A percentile compares a stretch with the other conserved stretches of the same genome.
Evolutionary conservation across 257 asterid species (phyloP).

Genomic region (Ilex aquifolium): DNA sequence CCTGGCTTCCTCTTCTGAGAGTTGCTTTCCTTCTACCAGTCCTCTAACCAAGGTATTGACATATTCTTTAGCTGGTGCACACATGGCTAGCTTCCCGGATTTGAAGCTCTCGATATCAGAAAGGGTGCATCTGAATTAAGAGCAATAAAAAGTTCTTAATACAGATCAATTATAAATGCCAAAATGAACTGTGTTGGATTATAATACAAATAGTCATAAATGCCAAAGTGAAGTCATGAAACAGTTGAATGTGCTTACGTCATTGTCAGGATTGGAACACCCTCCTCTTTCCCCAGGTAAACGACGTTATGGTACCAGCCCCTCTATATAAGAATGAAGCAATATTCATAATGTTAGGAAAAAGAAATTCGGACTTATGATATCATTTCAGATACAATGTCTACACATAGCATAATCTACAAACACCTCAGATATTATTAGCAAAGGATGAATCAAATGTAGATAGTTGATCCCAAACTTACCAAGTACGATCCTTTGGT

Average conservation of each 20-base stretch:
- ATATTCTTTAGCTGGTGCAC: constrained; percentile 65
- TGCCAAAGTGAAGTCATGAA: neutral
- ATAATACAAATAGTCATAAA: neutral
- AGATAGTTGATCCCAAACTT: too few species aligned
- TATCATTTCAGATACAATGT: neutral
- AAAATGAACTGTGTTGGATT: neutral
- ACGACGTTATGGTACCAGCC: constrained; percentile 89
- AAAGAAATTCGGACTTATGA: neutral
- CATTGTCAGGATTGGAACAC: constrained; percentile 75
- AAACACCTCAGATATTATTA: too few species aligned
- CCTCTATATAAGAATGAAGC: constrained; percentile 24
- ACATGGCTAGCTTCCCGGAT: constrained; percentile 45
- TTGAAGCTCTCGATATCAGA: constrained; percentile 49
- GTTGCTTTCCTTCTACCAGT: constrained; percentile 71
- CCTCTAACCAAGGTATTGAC: constrained; percentile 62
- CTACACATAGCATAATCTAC: too few species aligned
- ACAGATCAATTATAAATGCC: neutral
- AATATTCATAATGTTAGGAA: neutral
- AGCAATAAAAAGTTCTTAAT: neutral
- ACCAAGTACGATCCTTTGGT: too few species aligned
- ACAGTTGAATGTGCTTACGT: constrained; percentile 47
- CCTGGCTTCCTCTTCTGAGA: constrained; percentile 65
- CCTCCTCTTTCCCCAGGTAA: constrained; percentile 71
- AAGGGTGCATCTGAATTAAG: constrained; percentile 52
- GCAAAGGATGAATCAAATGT: too few species aligned